phyloP scores from a whole-genome alignment of 2,329 filamentous ascomycete species.

The Xylaria polymorpha region DNA sequence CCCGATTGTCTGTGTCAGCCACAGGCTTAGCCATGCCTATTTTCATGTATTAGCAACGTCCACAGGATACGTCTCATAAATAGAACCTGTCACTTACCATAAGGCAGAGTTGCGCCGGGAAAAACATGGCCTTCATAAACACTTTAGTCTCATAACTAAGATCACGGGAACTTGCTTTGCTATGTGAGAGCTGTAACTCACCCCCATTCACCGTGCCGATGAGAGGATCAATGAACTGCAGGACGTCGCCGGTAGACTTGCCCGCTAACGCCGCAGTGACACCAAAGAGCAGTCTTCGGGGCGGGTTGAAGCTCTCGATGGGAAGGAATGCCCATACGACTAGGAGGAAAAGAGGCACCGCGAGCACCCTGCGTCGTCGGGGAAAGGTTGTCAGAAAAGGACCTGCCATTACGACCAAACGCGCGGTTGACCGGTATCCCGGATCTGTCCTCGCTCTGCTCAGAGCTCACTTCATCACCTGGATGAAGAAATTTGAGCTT shows the following conservation, averaged over 20 bases:
- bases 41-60: constrained; percentile 27
- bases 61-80: not conserved
- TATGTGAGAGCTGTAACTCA: constrained; percentile 31
- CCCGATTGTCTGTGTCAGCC: constrained; percentile 46
- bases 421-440: not conserved
- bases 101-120: constrained; percentile 51
- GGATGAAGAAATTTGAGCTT: constrained; percentile 8
- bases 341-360: constrained; percentile 39
- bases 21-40: constrained; percentile 52
- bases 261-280: constrained; percentile 34
- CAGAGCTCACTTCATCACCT: not conserved
- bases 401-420: constrained; percentile 36
- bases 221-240: constrained; percentile 49
- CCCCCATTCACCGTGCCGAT: constrained; percentile 51
- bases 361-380: constrained; percentile 40
- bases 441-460: constrained; percentile 4
- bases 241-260: constrained; percentile 41
- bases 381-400: constrained; percentile 40
- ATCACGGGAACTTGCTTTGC: not conserved
- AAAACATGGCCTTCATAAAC: constrained; percentile 49
- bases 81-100: constrained; percentile 41
- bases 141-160: constrained; percentile 31
- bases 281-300: constrained; percentile 39
- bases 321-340: constrained; percentile 46
- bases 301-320: constrained; percentile 41